phyloP scores from a whole-genome alignment of 129 eudicot species.

The Ambrosia artemisiifolia region DNA sequence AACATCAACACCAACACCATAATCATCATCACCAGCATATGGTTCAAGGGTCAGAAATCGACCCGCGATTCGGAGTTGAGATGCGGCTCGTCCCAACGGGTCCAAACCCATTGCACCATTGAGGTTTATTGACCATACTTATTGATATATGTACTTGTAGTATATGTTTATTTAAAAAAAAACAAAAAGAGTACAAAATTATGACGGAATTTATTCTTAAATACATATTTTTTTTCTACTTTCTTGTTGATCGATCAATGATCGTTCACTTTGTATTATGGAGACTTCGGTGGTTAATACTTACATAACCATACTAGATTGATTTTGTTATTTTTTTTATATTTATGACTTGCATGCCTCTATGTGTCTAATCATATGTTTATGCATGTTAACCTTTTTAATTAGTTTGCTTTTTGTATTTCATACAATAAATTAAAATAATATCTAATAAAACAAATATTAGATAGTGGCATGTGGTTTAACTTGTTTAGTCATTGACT shows the following conservation, averaged over 20 bases:
- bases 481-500: not conserved
- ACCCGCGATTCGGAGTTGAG: slow-evolving; percentile 48
- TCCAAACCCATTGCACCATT: slow-evolving; percentile 73
- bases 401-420: not conserved
- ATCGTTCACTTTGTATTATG: slow-evolving; percentile 12
- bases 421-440: not conserved
- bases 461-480: not conserved
- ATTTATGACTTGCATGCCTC: not conserved
- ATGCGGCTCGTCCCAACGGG: slow-evolving; percentile 57
- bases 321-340: not conserved
- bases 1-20: slow-evolving; percentile 11
- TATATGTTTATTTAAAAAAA: slow-evolving; percentile 22
- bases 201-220: slow-evolving; percentile 32
- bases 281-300: slow-evolving; percentile 16
- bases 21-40: slow-evolving; percentile 9
- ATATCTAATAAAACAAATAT: slow-evolving; percentile 4
- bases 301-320: slow-evolving; percentile 8
- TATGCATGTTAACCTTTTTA: not conserved
- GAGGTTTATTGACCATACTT: slow-evolving; percentile 36
- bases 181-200: slow-evolving; percentile 26
- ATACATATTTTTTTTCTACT: slow-evolving; percentile 11
- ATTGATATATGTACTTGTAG: slow-evolving; percentile 22
- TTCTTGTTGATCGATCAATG: slow-evolving; percentile 6
- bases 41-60: slow-evolving; percentile 25
- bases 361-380: not conserved